A percentile compares a stretch with the other conserved stretches of the same genome.
These are phyloP conservation scores for Hanseniaspora hatyaiensis DNA, from an alignment of 805 yeast species.

Conservation along the genomic window DNA sequence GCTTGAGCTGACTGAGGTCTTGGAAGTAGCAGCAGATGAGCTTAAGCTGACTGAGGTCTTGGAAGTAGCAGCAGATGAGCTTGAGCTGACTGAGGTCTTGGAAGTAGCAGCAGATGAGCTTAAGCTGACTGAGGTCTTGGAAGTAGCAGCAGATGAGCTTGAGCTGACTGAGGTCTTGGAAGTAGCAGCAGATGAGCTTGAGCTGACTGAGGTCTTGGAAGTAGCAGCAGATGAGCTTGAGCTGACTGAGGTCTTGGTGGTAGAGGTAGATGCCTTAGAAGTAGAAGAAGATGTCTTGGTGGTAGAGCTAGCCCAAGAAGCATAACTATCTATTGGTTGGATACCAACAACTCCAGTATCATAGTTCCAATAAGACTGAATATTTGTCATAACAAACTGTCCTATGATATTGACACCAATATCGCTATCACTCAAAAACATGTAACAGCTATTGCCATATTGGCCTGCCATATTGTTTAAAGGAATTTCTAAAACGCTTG, in stretches of 20 bases:
- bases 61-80: not conserved
- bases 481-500: constrained; percentile 2
- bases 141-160: not conserved
- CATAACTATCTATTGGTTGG: not conserved
- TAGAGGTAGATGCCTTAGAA: not conserved
- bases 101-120: not conserved
- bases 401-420: constrained; percentile 11
- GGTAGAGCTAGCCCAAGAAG: constrained; percentile 6
- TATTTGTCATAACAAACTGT: constrained; percentile 16
- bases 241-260: not conserved
- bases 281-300: not conserved
- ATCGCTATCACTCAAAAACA: constrained; percentile 9
- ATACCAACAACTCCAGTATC: constrained; percentile 13
- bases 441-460: constrained; percentile 4
- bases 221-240: not conserved
- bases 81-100: not conserved
- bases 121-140: not conserved
- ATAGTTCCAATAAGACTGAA: constrained; percentile 14
- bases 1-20: constrained; percentile 27
- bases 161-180: not conserved
- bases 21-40: not conserved
- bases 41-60: too few relatives aligned
- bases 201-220: not conserved
- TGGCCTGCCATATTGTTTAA: constrained; percentile 15
- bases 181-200: not conserved